Evolutionary conservation across 306 rosid species (phyloP), one percentile per base, ranked within the genome.

Genomic region (Prunus padus): DNA sequence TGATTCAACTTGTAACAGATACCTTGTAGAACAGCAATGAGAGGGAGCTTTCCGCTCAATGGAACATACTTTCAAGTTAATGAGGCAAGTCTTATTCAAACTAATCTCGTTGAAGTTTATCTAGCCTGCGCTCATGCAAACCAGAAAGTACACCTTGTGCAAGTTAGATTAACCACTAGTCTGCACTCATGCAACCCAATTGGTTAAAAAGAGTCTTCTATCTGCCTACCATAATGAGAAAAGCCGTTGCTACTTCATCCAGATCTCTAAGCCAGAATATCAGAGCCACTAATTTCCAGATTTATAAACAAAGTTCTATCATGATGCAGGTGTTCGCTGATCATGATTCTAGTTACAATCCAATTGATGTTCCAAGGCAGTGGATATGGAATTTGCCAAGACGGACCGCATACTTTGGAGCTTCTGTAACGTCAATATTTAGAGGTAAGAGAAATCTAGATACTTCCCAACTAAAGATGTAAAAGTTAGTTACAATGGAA

Each of bases 41-140:
- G 91, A 72, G 97, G 98, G 69, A 93, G 98, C 88, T 89, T 93
- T 83, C 97, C 97, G 23, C 89, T 93, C 60, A 93, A 93, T 49
- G 98, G 98, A 28, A 93, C 98, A 46, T 93, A 93, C 85, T 93
- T 93, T 69, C 98, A 93, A 83, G 98, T 93, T 46, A 93, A 93
- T 25, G 98, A 93, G 96, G 97, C 73, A 80, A 80, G 89, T 59
- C 42, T 51, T 33, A 44, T 67, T 8, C 25, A 25, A 4, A 46
- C 71, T 15, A 26, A 42, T 63, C 51, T 71, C 14, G 19, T 76
- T 14, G 22, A n/a, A n/a, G 37, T 73, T 44, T 59, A 14, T 26
- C 26, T 25, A n/a, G n/a, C n/a, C n/a, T n/a, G n/a, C n/a, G n/a
- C n/a, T n/a, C n/a, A n/a, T n/a, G 46, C 12, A 42, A 31, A 44